A percentile compares a stretch with the other conserved stretches of the same genome.
Conservation (phyloP, 2,329 filamentous ascomycete species). For the Penicillium rolfsii region DNA sequence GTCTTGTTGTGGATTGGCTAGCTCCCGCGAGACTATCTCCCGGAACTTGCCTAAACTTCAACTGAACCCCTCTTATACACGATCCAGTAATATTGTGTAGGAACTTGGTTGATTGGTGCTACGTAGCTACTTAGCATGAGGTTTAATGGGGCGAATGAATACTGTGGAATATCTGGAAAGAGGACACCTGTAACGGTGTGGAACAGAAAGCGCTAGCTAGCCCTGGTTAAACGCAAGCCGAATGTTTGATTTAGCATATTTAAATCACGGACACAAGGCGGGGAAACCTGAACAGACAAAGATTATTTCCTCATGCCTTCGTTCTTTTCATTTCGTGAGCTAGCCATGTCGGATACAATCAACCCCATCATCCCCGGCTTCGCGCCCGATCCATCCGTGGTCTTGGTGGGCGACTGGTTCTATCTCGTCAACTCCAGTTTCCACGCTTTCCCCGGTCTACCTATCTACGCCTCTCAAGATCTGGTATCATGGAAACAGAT, state of each 20-base stretch:
- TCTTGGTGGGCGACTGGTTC: slow-evolving; percentile 22
- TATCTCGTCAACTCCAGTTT: slow-evolving; percentile 65
- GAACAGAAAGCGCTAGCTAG: too few relatives aligned
- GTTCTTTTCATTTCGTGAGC: background rate
- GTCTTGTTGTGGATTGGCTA: background rate
- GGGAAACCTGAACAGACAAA: background rate
- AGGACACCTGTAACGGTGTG: too few relatives aligned
- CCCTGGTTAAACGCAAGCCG: too few relatives aligned
- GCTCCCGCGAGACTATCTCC: background rate
- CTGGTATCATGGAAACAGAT: slow-evolving; percentile 30
- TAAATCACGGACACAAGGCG: background rate
- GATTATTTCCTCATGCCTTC: background rate
- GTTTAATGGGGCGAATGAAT: too few relatives aligned
- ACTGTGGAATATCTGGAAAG: too few relatives aligned
- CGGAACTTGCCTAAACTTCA: background rate
- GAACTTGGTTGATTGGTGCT: too few relatives aligned
- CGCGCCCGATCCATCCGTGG: slow-evolving; percentile 22
- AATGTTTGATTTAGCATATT: background rate
- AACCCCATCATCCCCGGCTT: slow-evolving; percentile 16
- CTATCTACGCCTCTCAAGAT: slow-evolving; percentile 42
- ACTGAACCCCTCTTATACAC: background rate
- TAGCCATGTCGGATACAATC: background rate
- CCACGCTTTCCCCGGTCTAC: slow-evolving; percentile 73
- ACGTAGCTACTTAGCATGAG: too few relatives aligned
- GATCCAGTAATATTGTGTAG: too few relatives aligned